A percentile compares a stretch with the other conserved stretches of the same genome.
Conservation (phyloP, 805 yeast genomes). For the Yamadazyma insecticola region DNA sequence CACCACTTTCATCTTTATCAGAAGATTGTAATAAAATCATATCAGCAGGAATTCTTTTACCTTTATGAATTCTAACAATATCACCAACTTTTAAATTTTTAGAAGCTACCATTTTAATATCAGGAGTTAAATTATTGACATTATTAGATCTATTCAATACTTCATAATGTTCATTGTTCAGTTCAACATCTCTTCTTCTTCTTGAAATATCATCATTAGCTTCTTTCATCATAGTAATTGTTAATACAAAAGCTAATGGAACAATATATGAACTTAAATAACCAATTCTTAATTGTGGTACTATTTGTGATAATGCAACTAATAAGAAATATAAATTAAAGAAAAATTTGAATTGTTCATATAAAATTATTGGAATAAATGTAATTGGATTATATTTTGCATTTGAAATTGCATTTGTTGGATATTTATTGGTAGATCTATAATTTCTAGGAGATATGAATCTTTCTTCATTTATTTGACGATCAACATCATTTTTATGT, state of each 20-base stretch:
- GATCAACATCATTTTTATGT: constrained; percentile 2
- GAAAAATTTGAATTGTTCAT: constrained; percentile 95
- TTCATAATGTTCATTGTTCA: constrained; percentile 78
- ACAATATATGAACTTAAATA: constrained; percentile 89
- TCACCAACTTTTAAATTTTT: constrained; percentile 82
- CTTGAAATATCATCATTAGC: constrained; percentile 92
- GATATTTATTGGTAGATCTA: constrained; percentile 23
- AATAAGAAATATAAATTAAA: constrained; percentile 87
- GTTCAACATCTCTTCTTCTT: constrained; percentile 83
- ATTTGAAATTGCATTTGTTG: constrained; percentile 83
- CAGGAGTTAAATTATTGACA: constrained; percentile 13
- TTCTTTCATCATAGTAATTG: constrained; percentile 93
- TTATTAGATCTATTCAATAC: constrained; percentile 40
- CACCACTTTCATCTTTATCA: constrained; percentile 65
- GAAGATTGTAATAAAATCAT: constrained; percentile 78
- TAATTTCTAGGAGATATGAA: constrained; percentile 35
- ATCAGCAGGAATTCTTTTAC: constrained; percentile 90
- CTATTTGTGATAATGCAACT: constrained; percentile 89
- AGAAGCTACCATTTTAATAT: constrained; percentile 36
- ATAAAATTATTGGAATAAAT: constrained; percentile 82
- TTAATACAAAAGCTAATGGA: constrained; percentile 87
- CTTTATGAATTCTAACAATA: constrained; percentile 71
- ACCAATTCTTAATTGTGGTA: constrained; percentile 89
- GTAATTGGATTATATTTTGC: constrained; percentile 90
- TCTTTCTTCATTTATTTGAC: constrained; percentile 30